Evolutionary conservation across 2,329 filamentous ascomycete genomes (phyloP), one percentile per base, ranked within the genome.

Genomic region (Pseudogymnoascus sp.): DNA sequence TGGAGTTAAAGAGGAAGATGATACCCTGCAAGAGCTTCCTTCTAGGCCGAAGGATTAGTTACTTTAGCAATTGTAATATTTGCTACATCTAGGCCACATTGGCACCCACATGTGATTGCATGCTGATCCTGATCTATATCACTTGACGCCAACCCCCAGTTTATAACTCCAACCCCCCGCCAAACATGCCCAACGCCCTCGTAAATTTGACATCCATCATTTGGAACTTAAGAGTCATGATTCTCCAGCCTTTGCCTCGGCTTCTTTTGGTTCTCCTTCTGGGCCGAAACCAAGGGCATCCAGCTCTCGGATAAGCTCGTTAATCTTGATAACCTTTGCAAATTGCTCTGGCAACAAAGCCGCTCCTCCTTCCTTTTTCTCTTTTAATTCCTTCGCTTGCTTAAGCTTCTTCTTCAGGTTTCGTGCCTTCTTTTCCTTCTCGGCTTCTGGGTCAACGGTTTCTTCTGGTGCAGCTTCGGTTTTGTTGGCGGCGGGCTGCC

Each of bases 241-340:
- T 14, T 62, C 35, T 30, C 25, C 38, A 22, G 53, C 39, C 58
- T 57, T 60, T 22, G 15, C 50, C 43, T 57, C 60, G 20, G 65
- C 66, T n/a, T 39, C 70, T 68, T 81, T 81, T 68, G 79, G 81
- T 64, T 92, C 88, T 2, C 87, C 90, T 8, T 95, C 88, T 1
- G 83, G 76, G 72, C 95, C 88, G 65, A 97, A 91, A 0, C 93
- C 93, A 28, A 99, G 79, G 2, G 83, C 82, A 68, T 95, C 90
- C 61, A 99, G 77, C 72, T 97, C 92, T 11, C 91, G 84, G 62
- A 97, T 86, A 58, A 99, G 81, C 77, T 99, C 94, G 65, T 90
- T 91, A 72, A 99, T 96, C 75, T 94, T 96, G 73, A 96, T 95
- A 61, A 99, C 90, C 77, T 99, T 99, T 68, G 93, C 91, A 65